Evolutionary conservation across 2,329 filamentous ascomycete species (phyloP).

Genomic region (Diaporthe humulicola): DNA sequence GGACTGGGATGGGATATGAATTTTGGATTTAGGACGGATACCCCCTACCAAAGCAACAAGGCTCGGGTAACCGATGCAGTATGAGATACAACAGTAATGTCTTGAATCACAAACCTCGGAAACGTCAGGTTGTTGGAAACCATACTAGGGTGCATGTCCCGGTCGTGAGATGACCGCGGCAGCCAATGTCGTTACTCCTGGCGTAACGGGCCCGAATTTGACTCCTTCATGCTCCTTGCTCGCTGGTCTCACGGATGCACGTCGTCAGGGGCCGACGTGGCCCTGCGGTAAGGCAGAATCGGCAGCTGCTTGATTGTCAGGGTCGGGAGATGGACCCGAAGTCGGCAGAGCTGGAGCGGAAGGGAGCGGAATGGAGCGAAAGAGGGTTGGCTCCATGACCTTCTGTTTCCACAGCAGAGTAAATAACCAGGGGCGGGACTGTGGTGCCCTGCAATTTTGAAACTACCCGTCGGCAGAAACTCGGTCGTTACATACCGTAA

Average conservation of each 20-base stretch:
- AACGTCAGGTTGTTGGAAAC: not conserved
- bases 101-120: constrained; percentile 11
- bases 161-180: not conserved
- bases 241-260: not conserved
- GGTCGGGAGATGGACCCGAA: not conserved
- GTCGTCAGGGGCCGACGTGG: not conserved
- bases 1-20: not conserved
- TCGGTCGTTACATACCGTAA: not conserved
- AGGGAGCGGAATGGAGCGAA: not conserved
- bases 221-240: constrained; percentile 9
- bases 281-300: not conserved
- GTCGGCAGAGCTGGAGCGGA: not conserved
- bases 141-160: not conserved
- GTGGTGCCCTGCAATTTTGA: constrained; percentile 11
- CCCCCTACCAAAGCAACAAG: constrained; percentile 14
- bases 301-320: not conserved
- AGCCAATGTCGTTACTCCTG: not conserved
- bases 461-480: constrained; percentile 19
- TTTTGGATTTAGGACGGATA: constrained; percentile 3
- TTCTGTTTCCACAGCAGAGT: not conserved
- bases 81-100: constrained; percentile 24
- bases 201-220: not conserved
- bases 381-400: not conserved
- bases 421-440: not conserved
- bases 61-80: constrained; percentile 9